Percentiles rank a stretch among this genome's conserved stretches.
Conservation (phyloP, 176 grass and related monocot species). For the Hsuehochloa calcarea region DNA sequence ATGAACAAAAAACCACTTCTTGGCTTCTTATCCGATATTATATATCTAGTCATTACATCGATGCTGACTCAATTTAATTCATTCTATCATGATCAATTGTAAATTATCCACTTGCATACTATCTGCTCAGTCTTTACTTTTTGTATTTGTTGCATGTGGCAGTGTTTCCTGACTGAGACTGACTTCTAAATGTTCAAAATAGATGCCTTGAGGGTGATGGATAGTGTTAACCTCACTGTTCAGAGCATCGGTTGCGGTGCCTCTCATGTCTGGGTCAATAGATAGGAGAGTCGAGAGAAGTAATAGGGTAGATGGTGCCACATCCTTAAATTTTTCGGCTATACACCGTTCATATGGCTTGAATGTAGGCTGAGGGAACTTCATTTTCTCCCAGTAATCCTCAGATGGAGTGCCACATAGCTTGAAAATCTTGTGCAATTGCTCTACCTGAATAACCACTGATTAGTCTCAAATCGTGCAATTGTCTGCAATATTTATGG, state of each 20-base stretch:
- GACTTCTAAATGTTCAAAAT: constrained; percentile 6
- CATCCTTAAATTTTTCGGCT: constrained; percentile 66
- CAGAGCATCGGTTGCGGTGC: constrained; percentile 83
- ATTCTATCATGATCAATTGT: background rate
- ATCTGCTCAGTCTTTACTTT: background rate
- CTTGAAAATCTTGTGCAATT: constrained; percentile 97
- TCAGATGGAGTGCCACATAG: constrained; percentile 85
- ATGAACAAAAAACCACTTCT: background rate
- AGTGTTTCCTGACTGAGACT: background rate
- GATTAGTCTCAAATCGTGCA: background rate
- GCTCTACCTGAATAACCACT: constrained; percentile 72
- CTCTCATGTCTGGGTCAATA: constrained; percentile 75
- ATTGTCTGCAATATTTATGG: background rate
- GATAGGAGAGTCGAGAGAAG: constrained; percentile 83
- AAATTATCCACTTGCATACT: background rate
- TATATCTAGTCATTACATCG: background rate
- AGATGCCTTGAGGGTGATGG: background rate
- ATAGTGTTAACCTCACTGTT: constrained; percentile 80
- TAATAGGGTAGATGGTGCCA: constrained; percentile 56
- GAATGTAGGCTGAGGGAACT: constrained; percentile 63
- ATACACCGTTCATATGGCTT: constrained; percentile 63
- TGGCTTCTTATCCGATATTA: constrained; percentile 3
- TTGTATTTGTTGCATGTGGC: background rate
- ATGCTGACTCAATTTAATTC: background rate
- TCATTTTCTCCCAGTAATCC: constrained; percentile 75